A percentile compares a stretch with the other conserved stretches of the same genome.
These are phyloP conservation scores for Apiospora hydei DNA, from an alignment of 2,329 filamentous ascomycete species.

Conservation along the genomic window DNA sequence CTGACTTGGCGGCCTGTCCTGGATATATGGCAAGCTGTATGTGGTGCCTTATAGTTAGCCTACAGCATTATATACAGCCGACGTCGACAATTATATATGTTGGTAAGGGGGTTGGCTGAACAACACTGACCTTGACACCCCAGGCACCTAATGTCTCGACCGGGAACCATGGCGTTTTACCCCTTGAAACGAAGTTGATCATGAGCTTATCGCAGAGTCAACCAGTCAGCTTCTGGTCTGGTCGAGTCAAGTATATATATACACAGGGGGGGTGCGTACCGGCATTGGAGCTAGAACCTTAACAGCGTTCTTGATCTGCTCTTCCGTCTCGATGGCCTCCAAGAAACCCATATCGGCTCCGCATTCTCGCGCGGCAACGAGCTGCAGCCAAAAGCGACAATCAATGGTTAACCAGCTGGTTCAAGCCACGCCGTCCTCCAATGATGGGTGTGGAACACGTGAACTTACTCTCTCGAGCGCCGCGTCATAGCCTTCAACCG, in stretches of 20 bases:
- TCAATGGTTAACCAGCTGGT: neutral
- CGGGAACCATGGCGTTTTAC: constrained; percentile 27
- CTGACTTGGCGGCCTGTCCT: constrained; percentile 26
- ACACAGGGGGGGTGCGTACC: neutral
- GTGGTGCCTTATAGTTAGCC: neutral
- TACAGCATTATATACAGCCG: neutral
- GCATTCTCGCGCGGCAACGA: constrained; percentile 23
- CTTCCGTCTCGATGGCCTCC: constrained; percentile 27
- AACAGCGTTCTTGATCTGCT: constrained; percentile 26
- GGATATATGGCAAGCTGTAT: constrained; percentile 26
- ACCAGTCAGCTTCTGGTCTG: neutral
- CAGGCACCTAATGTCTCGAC: constrained; percentile 22
- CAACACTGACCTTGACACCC: constrained; percentile 25
- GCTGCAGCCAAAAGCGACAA: neutral
- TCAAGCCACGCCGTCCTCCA: neutral
- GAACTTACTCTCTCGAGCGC: constrained; percentile 19
- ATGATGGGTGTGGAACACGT: neutral
- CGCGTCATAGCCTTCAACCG: constrained; percentile 23
- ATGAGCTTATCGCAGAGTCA: constrained; percentile 19
- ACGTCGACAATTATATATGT: neutral
- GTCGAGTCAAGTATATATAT: neutral
- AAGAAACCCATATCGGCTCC: constrained; percentile 29
- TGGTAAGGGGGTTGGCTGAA: neutral
- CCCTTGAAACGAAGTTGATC: constrained; percentile 26
- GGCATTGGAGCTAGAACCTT: constrained; percentile 26